Conservation (phyloP, 257 asterid species). For the Vinca minor region DNA sequence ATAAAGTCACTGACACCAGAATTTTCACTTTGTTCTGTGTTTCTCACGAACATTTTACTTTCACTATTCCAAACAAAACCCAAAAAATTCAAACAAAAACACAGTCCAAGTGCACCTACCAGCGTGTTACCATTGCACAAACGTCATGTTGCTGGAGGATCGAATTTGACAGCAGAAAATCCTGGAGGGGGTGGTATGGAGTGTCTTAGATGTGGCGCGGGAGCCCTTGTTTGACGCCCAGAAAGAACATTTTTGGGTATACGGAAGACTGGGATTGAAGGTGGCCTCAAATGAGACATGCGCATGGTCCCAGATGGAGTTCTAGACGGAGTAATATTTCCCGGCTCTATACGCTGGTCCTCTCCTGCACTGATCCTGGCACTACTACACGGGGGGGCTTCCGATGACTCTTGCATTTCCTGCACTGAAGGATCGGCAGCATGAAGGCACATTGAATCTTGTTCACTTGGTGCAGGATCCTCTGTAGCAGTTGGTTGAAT, state of each 20-base stretch:
- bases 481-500: slow-evolving; percentile 6
- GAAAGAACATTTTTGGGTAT: slow-evolving; percentile 4
- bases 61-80: too few species aligned
- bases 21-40: too few species aligned
- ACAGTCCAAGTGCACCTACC: too few species aligned
- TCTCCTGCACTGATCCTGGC: background rate
- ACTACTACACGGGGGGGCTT: background rate
- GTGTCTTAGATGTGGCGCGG: slow-evolving; percentile 48
- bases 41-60: too few species aligned
- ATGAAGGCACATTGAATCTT: background rate
- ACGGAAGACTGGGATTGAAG: slow-evolving; percentile 1
- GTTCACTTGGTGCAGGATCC: slow-evolving; percentile 9
- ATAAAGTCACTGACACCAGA: background rate
- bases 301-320: slow-evolving; percentile 3
- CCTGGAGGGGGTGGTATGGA: too few species aligned
- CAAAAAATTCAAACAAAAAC: background rate
- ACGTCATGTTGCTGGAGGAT: background rate
- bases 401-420: background rate
- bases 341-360: slow-evolving; percentile 7
- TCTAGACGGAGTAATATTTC: background rate
- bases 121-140: background rate
- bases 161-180: too few species aligned
- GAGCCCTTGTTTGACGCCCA: slow-evolving; percentile 19
- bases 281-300: background rate
- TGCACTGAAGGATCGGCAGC: background rate